Evolutionary conservation across 2,329 filamentous ascomycete species (phyloP), one percentile per base, ranked within the genome.

Genomic region (Drechslerella dactyloides): DNA sequence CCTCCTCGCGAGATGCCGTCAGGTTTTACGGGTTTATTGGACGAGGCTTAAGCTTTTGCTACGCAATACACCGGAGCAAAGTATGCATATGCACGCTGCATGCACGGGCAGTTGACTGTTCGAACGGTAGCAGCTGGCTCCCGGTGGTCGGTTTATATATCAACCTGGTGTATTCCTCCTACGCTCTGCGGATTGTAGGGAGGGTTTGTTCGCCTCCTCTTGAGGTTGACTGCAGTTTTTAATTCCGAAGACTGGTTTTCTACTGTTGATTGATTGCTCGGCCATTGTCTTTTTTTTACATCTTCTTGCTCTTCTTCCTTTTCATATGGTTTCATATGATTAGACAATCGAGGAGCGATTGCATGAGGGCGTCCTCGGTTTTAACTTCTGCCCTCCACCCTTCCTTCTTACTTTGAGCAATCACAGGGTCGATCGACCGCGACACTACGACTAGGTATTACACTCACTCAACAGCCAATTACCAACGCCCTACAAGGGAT

Each of bases 61-160:
- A 48, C 44, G 44, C 44, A 10, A 19, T 21, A 48, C 44, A 23
- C 44, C 44, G 44, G 44, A 48, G 44, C n/a, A 48, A 48, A 48
- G 19, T 21, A 48, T 48, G 44, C 44, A 48, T 48, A 19, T 48
- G 44, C 44, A 48, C 11, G 44, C 44, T 48, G 44, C 44, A 48
- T 48, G 44, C 17, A 19, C 44, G 44, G 44, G 44, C 44, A 48
- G 44, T 48, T 48, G 44, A 48, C 44, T 21, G 17, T 48, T 48
- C 44, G 7, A 48, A 21, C 44, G 11, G n/a, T 48, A 10, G 44
- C 44, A 48, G 44, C n/a, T 48, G 44, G n/a, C 44, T 48, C 44
- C 44, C 44, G 44, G 44, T 48, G 44, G 44, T 48, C 44, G 44
- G 44, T 48, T 48, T 23, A 48, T 48, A 48, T 19, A 48, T 48